These are phyloP conservation scores for Chloranthus sessilifolius DNA, from an alignment of 164 flowering plant genomes.

Conservation along the genomic window DNA sequence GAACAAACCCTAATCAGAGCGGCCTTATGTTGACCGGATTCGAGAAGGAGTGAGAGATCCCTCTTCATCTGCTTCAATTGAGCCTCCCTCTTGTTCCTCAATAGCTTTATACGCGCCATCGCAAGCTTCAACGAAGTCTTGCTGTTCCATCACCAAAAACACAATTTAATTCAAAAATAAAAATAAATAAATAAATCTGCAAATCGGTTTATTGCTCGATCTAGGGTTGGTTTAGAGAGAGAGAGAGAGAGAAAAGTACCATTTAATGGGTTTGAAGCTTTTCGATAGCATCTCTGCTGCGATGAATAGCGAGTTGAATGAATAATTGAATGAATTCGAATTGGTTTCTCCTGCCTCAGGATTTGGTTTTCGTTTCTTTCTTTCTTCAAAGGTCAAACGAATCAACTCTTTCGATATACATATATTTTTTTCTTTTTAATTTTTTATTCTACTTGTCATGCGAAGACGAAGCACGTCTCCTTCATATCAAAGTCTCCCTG, in stretches of 20 bases:
- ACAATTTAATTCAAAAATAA: neutral
- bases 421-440: too few relatives aligned
- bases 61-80: constrained; percentile 64
- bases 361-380: too few relatives aligned
- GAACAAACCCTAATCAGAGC: constrained; percentile 74
- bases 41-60: constrained; percentile 82
- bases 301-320: too few relatives aligned
- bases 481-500: too few relatives aligned
- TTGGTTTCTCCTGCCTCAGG: too few relatives aligned
- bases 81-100: constrained; percentile 76
- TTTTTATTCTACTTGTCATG: too few relatives aligned
- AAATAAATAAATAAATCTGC: neutral
- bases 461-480: too few relatives aligned
- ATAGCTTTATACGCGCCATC: constrained; percentile 63
- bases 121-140: constrained; percentile 83
- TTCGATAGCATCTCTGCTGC: constrained; percentile 18
- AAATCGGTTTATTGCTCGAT: neutral
- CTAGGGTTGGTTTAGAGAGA: neutral
- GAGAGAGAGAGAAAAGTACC: constrained; percentile 29
- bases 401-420: too few relatives aligned
- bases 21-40: constrained; percentile 71
- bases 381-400: too few relatives aligned
- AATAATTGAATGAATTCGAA: too few relatives aligned
- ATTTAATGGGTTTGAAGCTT: constrained; percentile 87
- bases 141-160: constrained; percentile 33